Evolutionary conservation across 2,329 filamentous ascomycete species (phyloP).

Genomic region (Gaeumannomyces tritici): DNA sequence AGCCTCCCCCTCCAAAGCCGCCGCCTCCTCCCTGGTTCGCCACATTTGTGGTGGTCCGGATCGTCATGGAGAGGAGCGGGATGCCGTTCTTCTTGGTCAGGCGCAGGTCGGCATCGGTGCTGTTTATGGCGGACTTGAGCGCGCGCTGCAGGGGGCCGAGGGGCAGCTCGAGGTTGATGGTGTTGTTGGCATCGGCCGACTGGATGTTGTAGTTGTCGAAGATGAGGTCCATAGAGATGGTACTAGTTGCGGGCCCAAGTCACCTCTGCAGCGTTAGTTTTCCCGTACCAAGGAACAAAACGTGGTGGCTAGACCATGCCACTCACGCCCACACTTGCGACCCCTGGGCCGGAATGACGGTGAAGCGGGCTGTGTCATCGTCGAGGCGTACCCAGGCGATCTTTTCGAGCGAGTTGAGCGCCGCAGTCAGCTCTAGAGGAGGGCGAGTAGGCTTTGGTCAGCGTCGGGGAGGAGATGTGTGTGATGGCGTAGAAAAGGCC

Average conservation of each 20-base stretch:
- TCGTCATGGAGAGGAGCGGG: conserved; percentile 81
- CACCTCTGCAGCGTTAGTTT: not conserved
- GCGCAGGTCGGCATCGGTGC: conserved; percentile 72
- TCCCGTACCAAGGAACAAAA: not conserved
- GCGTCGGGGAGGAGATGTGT: too few relatives aligned
- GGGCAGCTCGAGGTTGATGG: conserved; percentile 93
- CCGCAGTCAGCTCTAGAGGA: conserved; percentile 48
- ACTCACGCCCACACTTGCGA: conserved; percentile 91
- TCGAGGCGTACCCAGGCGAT: conserved; percentile 87
- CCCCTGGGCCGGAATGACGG: conserved; percentile 87
- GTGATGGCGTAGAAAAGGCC: not conserved
- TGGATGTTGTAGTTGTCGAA: conserved; percentile 81
- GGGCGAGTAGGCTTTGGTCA: conserved; percentile 10
- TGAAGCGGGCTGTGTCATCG: conserved; percentile 82
- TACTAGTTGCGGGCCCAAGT: conserved; percentile 24
- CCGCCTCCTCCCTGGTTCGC: conserved; percentile 4
- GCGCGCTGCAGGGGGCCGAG: conserved; percentile 81
- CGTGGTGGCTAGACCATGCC: not conserved
- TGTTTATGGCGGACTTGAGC: conserved; percentile 78
- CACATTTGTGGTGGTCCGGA: conserved; percentile 63
- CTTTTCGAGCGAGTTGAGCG: conserved; percentile 61
- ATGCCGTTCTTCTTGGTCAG: conserved; percentile 88
- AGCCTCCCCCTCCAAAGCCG: conserved; percentile 27
- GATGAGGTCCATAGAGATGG: conserved; percentile 65
- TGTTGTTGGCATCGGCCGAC: conserved; percentile 72